Percentiles rank a stretch among this genome's conserved stretches.
phyloP scores from a whole-genome alignment of 768 basidiomycete species.

The Cystoderma amianthinum region DNA sequence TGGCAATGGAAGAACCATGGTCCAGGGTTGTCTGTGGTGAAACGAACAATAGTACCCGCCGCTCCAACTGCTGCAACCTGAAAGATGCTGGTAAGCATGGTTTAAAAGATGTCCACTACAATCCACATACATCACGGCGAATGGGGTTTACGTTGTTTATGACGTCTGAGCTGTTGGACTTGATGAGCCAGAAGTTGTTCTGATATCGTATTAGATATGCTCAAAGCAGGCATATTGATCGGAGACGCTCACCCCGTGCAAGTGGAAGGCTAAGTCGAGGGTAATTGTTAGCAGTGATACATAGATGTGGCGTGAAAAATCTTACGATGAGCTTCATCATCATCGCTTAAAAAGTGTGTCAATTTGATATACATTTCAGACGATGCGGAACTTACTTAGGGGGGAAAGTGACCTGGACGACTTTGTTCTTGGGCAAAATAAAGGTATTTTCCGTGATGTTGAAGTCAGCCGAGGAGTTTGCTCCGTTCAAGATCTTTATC shows the following conservation, averaged over 20 bases:
- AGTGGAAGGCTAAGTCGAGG: slow-evolving; percentile 24
- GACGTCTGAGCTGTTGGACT: slow-evolving; percentile 20
- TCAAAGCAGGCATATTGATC: background rate
- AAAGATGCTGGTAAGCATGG: background rate
- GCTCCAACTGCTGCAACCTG: slow-evolving; percentile 14
- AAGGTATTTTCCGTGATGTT: slow-evolving; percentile 28
- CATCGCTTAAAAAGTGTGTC: slow-evolving; percentile 7
- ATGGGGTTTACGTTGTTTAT: slow-evolving; percentile 41
- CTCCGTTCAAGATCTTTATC: slow-evolving; percentile 28
- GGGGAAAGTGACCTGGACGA: slow-evolving; percentile 30
- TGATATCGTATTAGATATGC: slow-evolving; percentile 7
- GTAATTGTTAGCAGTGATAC: slow-evolving; percentile 1
- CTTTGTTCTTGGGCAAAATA: slow-evolving; percentile 25
- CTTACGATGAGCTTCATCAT: slow-evolving; percentile 21
- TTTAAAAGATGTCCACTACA: background rate
- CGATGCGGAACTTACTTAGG: slow-evolving; percentile 8
- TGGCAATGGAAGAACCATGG: slow-evolving; percentile 20
- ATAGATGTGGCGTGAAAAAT: background rate
- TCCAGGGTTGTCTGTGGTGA: slow-evolving; percentile 17
- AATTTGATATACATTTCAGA: background rate
- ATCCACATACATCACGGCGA: slow-evolving; percentile 13
- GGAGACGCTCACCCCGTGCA: slow-evolving; percentile 17
- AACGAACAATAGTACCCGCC: slow-evolving; percentile 16
- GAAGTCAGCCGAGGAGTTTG: slow-evolving; percentile 17
- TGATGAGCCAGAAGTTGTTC: slow-evolving; percentile 32